Evolutionary conservation across 768 basidiomycete species (phyloP).

Genomic region (Podaxis sp.): DNA sequence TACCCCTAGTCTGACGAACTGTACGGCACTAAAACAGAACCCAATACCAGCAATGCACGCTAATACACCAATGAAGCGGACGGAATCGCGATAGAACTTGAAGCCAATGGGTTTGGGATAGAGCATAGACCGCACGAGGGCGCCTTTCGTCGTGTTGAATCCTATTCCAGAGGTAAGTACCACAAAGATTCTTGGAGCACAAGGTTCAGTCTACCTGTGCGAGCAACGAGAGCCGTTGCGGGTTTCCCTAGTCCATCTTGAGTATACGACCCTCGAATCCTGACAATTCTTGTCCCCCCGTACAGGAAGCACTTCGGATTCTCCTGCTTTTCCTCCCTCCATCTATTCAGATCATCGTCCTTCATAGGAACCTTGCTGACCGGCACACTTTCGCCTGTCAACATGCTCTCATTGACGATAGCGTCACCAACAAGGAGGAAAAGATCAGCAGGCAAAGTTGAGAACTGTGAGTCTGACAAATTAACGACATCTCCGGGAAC

Average conservation of each 20-base stretch:
- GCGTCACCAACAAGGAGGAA: conserved; percentile 94
- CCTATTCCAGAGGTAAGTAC: conserved; percentile 38
- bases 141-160: conserved; percentile 97
- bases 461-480: conserved; percentile 72
- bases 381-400: conserved; percentile 97
- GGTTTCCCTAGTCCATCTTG: conserved; percentile 54
- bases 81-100: conserved; percentile 95
- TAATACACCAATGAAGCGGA: conserved; percentile 88
- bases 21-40: conserved; percentile 88
- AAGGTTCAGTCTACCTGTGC: conserved; percentile 61
- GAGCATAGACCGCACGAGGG: conserved; percentile 93
- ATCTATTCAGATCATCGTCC: conserved; percentile 71
- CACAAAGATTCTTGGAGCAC: background rate
- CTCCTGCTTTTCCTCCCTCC: conserved; percentile 71
- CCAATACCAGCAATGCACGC: conserved; percentile 90
- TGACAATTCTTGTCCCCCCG: conserved; percentile 86
- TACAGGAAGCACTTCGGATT: conserved; percentile 84
- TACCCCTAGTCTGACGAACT: conserved; percentile 90
- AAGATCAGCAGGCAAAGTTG: conserved; percentile 84
- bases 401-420: conserved; percentile 98
- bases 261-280: conserved; percentile 67
- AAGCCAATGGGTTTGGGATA: conserved; percentile 99
- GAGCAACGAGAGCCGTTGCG: conserved; percentile 79
- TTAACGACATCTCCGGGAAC: conserved; percentile 94
- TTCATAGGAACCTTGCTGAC: conserved; percentile 88